phyloP scores from a whole-genome alignment of 192 early-diverging fungal genomes.

The Dissophora globulifera region DNA sequence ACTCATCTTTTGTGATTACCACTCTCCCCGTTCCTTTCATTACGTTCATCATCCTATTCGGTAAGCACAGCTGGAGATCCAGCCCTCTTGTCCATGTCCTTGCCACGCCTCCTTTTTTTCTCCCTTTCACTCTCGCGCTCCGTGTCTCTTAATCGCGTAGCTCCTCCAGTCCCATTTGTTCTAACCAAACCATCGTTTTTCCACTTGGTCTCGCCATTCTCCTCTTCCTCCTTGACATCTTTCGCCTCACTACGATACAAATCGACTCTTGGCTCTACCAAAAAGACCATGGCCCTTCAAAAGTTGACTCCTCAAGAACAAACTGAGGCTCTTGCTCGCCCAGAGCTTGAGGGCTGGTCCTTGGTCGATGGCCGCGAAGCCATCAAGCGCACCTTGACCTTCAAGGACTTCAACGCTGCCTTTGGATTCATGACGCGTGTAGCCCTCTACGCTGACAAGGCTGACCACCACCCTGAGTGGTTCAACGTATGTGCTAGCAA shows the following conservation, averaged over 20 bases:
- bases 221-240: background rate
- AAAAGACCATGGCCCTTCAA: slow-evolving; percentile 34
- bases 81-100: background rate
- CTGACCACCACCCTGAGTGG: slow-evolving; percentile 96
- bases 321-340: slow-evolving; percentile 34
- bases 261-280: background rate
- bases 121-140: background rate
- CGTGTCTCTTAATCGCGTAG: background rate
- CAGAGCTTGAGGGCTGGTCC: slow-evolving; percentile 65
- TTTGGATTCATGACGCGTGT: slow-evolving; percentile 97
- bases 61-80: background rate
- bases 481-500: slow-evolving; percentile 70
- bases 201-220: background rate
- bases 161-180: background rate
- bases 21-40: background rate
- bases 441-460: slow-evolving; percentile 88
- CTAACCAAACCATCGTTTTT: background rate
- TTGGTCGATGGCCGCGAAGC: slow-evolving; percentile 74
- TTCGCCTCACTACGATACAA: background rate
- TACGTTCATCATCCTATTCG: too few relatives aligned
- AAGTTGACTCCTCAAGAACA: slow-evolving; percentile 58
- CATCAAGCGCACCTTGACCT: slow-evolving; percentile 79
- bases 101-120: background rate
- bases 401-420: slow-evolving; percentile 86
- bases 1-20: background rate